A percentile compares a stretch with the other conserved stretches of the same genome.
These are phyloP conservation scores for Erythrophleum ivorense DNA, from an alignment of 331 rosid genomes.

Conservation along the genomic window DNA sequence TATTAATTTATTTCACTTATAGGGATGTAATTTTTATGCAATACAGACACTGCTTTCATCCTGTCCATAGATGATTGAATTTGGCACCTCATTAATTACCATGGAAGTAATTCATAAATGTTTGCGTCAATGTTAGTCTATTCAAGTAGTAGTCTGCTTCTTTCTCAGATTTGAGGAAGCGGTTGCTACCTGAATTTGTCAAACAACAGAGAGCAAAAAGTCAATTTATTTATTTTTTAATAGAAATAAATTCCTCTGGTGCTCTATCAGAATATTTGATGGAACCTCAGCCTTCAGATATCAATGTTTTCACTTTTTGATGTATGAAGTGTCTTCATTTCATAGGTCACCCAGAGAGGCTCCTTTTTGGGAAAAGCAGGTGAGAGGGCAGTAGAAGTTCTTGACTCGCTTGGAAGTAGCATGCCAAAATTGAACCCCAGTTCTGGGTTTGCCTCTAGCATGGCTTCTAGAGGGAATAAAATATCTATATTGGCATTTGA, in stretches of 20 bases:
- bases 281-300: constrained; percentile 18
- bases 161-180: constrained; percentile 6
- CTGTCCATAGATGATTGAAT: constrained; percentile 11
- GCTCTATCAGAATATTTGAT: constrained; percentile 11
- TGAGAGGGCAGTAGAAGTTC: constrained; percentile 71
- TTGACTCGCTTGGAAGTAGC: constrained; percentile 77
- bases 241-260: constrained; percentile 11
- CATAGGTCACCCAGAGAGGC: constrained; percentile 52
- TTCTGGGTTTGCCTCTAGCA: constrained; percentile 60
- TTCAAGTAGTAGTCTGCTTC: constrained; percentile 1
- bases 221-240: not conserved
- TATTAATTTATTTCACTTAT: not conserved
- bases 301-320: constrained; percentile 10
- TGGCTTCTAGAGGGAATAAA: constrained; percentile 58
- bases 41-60: constrained; percentile 11
- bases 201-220: not conserved
- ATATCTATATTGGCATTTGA: constrained; percentile 87
- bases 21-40: not conserved
- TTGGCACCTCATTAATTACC: not conserved
- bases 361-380: constrained; percentile 73
- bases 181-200: constrained; percentile 12
- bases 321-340: constrained; percentile 28
- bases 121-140: not conserved
- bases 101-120: constrained; percentile 16
- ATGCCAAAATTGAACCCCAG: constrained; percentile 59